Base-by-base conservation (phyloP, 2,329 filamentous ascomycete species). In the Sporothrix curviconia region DNA sequence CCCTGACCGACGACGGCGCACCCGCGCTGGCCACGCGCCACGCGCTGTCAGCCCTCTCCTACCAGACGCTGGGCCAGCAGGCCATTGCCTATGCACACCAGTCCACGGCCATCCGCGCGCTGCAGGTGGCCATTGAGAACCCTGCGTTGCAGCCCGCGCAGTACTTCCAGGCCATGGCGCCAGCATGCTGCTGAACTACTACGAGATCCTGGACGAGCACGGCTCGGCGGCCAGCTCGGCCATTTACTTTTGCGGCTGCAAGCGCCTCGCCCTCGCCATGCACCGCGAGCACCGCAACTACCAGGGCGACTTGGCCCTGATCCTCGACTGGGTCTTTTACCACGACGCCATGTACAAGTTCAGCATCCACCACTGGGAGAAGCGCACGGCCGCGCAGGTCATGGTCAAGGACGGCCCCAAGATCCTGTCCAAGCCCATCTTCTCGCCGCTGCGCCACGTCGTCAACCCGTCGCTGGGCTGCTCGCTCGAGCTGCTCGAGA, bases 291-390 rank as follows among this genome's bases (percentile, higher is more conserved):
- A 64, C 44, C 39, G 36, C 40, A 56, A 51, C 28, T 64, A 63
- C 42, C 56, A 62, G 6, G 62, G 62, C 30, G 62, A 64, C 24
- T 30, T 44, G 11, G 62, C 62, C 3, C 52, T 62, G 12, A 53
- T 64, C 1, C 52, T 64, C 2, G 62, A 64, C 43, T 64, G 62
- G 62, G 47, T 64, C 2, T 61, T 63, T n/a, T 64, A 63, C 50
- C 58, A 62, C 9, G 62, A 63, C 42, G 58, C 54, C 19, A 24
- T 64, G 43, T 63, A 64, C 57, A 64, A 64, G 50, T 64, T 64
- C 8, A 63, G 62, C 52, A 59, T 60, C 32, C 58, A 62, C 36
- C 62, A 64, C 59, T 64, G 62, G 62, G 15, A 14, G 9, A 34
- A 59, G 22, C 47, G 58, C 12, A 32, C 56, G 3, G 22, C 53